These are phyloP conservation scores for Rhododendron ovatum DNA, from an alignment of 148 eudicot species.

Conservation along the genomic window DNA sequence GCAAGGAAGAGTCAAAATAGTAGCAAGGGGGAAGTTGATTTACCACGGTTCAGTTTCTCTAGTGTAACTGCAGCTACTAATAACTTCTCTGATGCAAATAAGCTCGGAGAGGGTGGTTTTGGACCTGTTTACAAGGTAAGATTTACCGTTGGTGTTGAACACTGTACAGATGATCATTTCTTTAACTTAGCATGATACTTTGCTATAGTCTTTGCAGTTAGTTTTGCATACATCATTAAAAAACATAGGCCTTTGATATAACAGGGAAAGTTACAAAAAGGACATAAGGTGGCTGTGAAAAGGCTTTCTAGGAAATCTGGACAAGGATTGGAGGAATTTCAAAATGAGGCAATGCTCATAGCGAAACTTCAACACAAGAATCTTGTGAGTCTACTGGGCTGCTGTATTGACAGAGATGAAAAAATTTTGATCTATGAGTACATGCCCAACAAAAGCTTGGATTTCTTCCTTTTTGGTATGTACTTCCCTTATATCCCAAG, in stretches of 20 bases:
- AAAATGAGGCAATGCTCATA: not conserved
- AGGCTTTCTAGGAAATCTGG: slow-evolving; percentile 1
- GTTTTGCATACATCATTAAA: not conserved
- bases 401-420: slow-evolving; percentile 1
- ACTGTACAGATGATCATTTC: too few relatives aligned
- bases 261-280: not conserved
- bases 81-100: slow-evolving; percentile 10
- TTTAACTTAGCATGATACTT: not conserved
- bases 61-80: not conserved
- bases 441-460: slow-evolving; percentile 10
- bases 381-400: slow-evolving; percentile 6
- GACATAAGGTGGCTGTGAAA: not conserved
- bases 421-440: slow-evolving; percentile 4
- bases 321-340: slow-evolving; percentile 3
- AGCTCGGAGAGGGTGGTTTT: too few relatives aligned
- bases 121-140: too few relatives aligned
- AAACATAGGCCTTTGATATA: not conserved
- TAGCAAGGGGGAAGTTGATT: not conserved
- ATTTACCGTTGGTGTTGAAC: too few relatives aligned
- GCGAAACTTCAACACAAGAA: slow-evolving; percentile 8
- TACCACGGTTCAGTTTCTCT: not conserved
- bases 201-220: not conserved
- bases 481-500: not conserved
- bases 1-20: not conserved
- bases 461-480: slow-evolving; percentile 5